Evolutionary conservation across 2,329 filamentous ascomycete species (phyloP).

Genomic region (Penicillium sp.): DNA sequence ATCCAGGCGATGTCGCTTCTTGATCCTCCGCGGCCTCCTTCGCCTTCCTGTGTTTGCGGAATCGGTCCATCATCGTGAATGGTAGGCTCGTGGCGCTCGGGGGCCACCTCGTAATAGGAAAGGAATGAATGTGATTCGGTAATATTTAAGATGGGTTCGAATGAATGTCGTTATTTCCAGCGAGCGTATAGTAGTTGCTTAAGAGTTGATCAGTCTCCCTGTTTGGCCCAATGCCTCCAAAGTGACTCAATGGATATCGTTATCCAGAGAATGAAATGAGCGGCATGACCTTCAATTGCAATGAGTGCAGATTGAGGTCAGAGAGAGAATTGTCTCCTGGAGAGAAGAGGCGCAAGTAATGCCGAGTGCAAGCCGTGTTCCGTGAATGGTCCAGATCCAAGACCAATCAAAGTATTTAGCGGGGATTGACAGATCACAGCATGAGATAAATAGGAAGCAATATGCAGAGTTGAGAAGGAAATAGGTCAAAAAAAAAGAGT

Average conservation of each 20-base stretch:
- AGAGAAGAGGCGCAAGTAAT: neutral
- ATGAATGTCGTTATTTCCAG: neutral
- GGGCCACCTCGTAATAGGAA: neutral
- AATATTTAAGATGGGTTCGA: neutral
- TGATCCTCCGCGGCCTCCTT: conserved; percentile 26
- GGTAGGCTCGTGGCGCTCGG: neutral
- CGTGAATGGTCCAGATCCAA: neutral
- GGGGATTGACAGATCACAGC: conserved; percentile 1
- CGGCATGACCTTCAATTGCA: conserved; percentile 20
- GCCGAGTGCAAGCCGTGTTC: neutral
- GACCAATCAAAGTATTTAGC: neutral
- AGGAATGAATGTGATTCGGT: neutral
- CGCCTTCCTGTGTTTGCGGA: conserved; percentile 42
- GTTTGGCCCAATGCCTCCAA: neutral
- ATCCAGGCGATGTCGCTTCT: conserved; percentile 42
- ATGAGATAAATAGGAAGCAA: neutral
- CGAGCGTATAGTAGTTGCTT: conserved; percentile 1
- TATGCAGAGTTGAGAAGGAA: conserved; percentile 1
- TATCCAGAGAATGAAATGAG: conserved; percentile 17
- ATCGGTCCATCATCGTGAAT: conserved; percentile 39
- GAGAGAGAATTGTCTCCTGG: conserved; percentile 3
- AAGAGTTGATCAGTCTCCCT: neutral
- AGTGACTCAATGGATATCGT: conserved; percentile 17
- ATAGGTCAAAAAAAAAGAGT: neutral
- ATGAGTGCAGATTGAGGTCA: conserved; percentile 2